A percentile compares a stretch with the other conserved stretches of the same genome.
Evolutionary conservation across 768 basidiomycete species (phyloP).

Genomic region (Macrolepiota fuliginosa): DNA sequence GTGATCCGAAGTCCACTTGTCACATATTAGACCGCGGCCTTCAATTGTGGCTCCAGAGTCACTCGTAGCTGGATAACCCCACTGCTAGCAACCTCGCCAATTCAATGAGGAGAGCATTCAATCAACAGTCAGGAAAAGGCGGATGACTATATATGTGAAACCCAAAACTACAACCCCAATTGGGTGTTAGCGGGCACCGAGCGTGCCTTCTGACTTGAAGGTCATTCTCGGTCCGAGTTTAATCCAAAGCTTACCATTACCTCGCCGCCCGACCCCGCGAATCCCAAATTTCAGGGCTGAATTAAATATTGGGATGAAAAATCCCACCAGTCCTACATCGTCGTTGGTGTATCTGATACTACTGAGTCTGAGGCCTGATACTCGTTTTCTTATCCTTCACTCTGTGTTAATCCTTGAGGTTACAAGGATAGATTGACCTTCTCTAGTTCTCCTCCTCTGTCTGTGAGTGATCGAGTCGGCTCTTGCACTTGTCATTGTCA

Average conservation of each 20-base stretch:
- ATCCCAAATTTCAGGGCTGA: neutral
- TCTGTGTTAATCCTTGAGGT: neutral
- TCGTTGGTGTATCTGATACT: neutral
- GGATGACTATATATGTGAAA: neutral
- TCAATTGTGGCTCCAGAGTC: neutral
- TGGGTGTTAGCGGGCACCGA: too few relatives aligned
- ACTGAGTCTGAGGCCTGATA: neutral
- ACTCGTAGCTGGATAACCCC: neutral
- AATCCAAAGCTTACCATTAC: neutral
- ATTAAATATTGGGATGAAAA: neutral
- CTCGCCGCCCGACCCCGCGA: neutral
- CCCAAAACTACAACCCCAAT: too few relatives aligned
- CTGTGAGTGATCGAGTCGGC: neutral
- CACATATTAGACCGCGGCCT: neutral
- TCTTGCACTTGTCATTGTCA: neutral
- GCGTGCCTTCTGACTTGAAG: neutral
- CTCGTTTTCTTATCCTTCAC: neutral
- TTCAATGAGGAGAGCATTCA: neutral
- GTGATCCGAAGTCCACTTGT: slow-evolving; percentile 2
- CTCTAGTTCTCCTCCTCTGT: too few relatives aligned
- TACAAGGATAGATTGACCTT: neutral
- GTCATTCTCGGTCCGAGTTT: neutral
- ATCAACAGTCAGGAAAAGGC: neutral
- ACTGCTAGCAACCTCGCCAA: neutral
- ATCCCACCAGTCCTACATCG: neutral